Evolutionary conservation across 352 stramenopile species (phyloP).

Genomic region (Globisporangium abappressorium): DNA sequence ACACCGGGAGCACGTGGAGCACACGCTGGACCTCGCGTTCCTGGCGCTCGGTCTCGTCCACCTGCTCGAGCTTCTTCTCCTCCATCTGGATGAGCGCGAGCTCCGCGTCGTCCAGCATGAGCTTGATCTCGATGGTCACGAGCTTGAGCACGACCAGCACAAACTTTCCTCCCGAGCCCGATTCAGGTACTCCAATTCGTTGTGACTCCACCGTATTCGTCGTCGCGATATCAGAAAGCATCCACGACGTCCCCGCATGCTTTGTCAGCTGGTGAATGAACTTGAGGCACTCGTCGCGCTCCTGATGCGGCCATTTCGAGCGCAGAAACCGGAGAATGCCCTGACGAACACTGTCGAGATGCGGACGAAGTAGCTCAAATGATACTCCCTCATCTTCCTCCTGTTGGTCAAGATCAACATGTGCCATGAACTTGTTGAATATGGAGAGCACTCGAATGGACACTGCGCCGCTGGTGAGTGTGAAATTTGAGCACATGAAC

Average conservation of each 20-base stretch:
- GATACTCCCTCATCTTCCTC: conserved; percentile 19
- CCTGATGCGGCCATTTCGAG: conserved; percentile 66
- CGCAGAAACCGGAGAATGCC: conserved; percentile 64
- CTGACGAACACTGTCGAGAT: conserved; percentile 53
- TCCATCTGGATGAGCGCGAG: conserved; percentile 65
- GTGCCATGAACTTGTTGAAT: conserved; percentile 54
- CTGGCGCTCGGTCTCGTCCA: conserved; percentile 45
- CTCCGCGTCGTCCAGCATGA: conserved; percentile 85
- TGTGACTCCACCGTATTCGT: neutral
- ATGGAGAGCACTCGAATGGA: conserved; percentile 45
- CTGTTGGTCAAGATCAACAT: conserved; percentile 32
- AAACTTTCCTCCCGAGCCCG: conserved; percentile 70
- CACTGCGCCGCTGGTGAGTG: conserved; percentile 27
- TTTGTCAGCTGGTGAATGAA: conserved; percentile 63
- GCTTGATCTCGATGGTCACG: conserved; percentile 81
- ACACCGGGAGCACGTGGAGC: conserved; percentile 64
- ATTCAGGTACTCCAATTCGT: conserved; percentile 28
- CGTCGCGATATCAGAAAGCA: conserved; percentile 53
- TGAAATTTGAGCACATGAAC: conserved; percentile 64
- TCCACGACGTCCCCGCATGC: conserved; percentile 57
- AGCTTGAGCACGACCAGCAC: conserved; percentile 75
- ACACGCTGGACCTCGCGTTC: conserved; percentile 51
- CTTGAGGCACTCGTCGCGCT: conserved; percentile 61
- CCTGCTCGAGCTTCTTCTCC: conserved; percentile 41
- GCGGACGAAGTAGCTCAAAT: conserved; percentile 49